A percentile compares a stretch with the other conserved stretches of the same genome.
phyloP scores from a whole-genome alignment of 371 early-diverging fungal genomes.

The Mucor piriformis region DNA sequence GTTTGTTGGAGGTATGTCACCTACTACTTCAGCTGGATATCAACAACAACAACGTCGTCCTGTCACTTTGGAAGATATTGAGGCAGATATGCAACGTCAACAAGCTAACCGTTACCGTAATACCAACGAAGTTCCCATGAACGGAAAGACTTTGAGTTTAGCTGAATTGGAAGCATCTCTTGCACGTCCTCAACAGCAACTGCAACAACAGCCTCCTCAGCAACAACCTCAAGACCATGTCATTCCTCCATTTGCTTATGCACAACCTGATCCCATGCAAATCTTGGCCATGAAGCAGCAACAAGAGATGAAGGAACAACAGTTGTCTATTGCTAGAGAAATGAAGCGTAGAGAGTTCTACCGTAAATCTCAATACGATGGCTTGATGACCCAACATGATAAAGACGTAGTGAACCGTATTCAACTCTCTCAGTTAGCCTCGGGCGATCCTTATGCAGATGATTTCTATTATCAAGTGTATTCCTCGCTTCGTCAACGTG shows the following conservation, averaged over 20 bases:
- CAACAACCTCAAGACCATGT: slow-evolving; percentile 10
- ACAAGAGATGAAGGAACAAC: slow-evolving; percentile 33
- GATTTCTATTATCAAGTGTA: slow-evolving; percentile 95
- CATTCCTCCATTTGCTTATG: slow-evolving; percentile 22
- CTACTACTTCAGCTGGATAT: slow-evolving; percentile 24
- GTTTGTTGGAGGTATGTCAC: slow-evolving; percentile 22
- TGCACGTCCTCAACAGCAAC: slow-evolving; percentile 20
- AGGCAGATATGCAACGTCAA: slow-evolving; percentile 57
- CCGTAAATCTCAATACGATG: slow-evolving; percentile 72
- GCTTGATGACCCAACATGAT: slow-evolving; percentile 92
- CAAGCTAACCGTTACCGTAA: slow-evolving; percentile 24
- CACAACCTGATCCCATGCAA: slow-evolving; percentile 34
- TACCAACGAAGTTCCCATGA: slow-evolving; percentile 29
- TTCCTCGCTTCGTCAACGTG: slow-evolving; percentile 71
- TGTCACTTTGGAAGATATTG: slow-evolving; percentile 58
- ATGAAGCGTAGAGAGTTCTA: slow-evolving; percentile 48
- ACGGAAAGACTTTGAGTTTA: slow-evolving; percentile 60
- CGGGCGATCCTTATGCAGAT: slow-evolving; percentile 87
- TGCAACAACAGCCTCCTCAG: not conserved
- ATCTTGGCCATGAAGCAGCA: slow-evolving; percentile 34
- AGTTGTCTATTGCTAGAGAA: slow-evolving; percentile 40
- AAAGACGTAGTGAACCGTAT: slow-evolving; percentile 91
- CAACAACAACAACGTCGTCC: slow-evolving; percentile 32
- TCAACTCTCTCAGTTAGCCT: slow-evolving; percentile 91
- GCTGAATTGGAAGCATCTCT: slow-evolving; percentile 74